phyloP scores from a whole-genome alignment of 345 rosid genomes.

The Laguncularia racemosa region DNA sequence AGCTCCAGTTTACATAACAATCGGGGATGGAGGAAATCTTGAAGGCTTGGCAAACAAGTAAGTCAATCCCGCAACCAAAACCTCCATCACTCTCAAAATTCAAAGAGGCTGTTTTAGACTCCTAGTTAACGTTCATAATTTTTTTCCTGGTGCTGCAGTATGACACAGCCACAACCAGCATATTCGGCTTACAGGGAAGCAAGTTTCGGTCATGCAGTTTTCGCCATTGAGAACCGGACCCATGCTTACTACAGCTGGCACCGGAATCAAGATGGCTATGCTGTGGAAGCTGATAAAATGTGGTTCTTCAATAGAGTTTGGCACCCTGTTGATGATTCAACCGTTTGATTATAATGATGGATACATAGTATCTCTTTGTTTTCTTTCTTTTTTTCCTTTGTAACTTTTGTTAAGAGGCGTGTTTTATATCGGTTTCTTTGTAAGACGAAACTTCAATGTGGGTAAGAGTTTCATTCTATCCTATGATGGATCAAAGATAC shows the following conservation, averaged over 20 bases:
- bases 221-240: conserved; percentile 72
- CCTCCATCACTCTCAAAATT: no score
- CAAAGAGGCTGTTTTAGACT: no score
- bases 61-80: conserved; percentile 4
- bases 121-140: neutral
- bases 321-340: conserved; percentile 53
- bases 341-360: neutral
- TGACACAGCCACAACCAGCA: conserved; percentile 81
- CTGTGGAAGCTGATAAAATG: conserved; percentile 71
- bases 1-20: conserved; percentile 75
- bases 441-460: no score
- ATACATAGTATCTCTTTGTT: no score
- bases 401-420: no score
- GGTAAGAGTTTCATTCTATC: no score
- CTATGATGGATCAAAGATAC: no score
- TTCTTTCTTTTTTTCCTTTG: no score
- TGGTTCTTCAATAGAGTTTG: conserved; percentile 79
- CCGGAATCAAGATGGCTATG: conserved; percentile 74
- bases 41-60: conserved; percentile 83
- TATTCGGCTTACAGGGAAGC: conserved; percentile 93
- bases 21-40: conserved; percentile 85
- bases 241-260: conserved; percentile 84
- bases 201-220: conserved; percentile 84
- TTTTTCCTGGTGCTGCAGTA: conserved; percentile 31
- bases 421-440: no score